Evolutionary conservation across 768 basidiomycete genomes (phyloP).

Genomic region (Termitomyces sp.): DNA sequence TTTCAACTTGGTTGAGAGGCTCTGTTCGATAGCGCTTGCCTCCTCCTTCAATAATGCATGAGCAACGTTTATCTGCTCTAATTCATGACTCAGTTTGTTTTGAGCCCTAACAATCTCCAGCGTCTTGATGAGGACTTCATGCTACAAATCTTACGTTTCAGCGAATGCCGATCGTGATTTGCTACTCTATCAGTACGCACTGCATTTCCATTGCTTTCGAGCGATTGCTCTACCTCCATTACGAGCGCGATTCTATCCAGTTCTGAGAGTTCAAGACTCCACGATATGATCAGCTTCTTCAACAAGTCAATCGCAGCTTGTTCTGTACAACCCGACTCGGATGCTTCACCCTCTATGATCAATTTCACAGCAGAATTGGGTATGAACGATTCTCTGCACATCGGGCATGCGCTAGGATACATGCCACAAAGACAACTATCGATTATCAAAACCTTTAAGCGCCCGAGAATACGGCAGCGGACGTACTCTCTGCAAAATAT

Average conservation of each 20-base stretch:
- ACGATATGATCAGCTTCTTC: conserved; percentile 5
- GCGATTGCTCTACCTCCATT: conserved; percentile 8
- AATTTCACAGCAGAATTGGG: conserved; percentile 8
- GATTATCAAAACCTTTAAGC: neutral
- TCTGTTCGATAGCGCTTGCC: neutral
- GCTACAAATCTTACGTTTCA: neutral
- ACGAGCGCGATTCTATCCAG: neutral
- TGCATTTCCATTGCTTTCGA: neutral
- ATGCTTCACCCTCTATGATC: conserved; percentile 2
- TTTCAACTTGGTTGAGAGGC: neutral
- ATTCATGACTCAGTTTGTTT: conserved; percentile 1
- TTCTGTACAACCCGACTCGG: neutral
- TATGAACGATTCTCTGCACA: conserved; percentile 13
- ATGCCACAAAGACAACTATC: conserved; percentile 13
- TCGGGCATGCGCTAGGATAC: conserved; percentile 11
- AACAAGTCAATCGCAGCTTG: neutral
- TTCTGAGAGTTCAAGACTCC: conserved; percentile 1
- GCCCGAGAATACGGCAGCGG: conserved; percentile 9
- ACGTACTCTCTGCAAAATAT: conserved; percentile 67
- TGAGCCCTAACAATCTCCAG: conserved; percentile 1
- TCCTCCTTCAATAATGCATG: neutral
- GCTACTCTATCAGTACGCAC: neutral
- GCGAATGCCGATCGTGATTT: neutral
- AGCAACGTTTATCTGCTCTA: neutral
- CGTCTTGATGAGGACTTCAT: conserved; percentile 4